Conservation (phyloP, 164 flowering plant genomes). For the Kalanchoe fedtschenkoi region DNA sequence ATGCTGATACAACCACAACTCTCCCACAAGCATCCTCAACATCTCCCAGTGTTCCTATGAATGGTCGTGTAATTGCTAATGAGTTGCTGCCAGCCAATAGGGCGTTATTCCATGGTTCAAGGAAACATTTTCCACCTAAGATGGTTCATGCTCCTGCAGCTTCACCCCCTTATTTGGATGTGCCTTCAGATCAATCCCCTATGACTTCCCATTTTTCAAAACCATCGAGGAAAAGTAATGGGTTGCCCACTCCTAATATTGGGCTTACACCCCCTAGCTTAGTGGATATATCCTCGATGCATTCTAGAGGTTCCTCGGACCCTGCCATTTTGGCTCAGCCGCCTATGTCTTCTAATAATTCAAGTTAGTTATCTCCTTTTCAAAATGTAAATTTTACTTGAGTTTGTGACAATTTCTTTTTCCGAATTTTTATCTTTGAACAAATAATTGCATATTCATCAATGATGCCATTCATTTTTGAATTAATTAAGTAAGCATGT, state of each 20-base stretch:
- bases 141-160: constrained; percentile 20
- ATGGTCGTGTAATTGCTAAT: constrained; percentile 19
- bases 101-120: constrained; percentile 20
- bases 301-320: constrained; percentile 22
- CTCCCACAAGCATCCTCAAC: constrained; percentile 13
- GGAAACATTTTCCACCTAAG: constrained; percentile 22
- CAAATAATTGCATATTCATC: background rate
- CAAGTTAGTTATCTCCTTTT: constrained; percentile 37
- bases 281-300: constrained; percentile 39
- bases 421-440: background rate
- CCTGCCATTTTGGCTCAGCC: constrained; percentile 64
- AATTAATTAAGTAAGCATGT: background rate
- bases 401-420: background rate
- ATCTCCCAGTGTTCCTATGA: constrained; percentile 17
- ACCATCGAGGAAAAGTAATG: constrained; percentile 37
- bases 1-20: constrained; percentile 19
- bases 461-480: background rate
- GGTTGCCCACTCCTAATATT: constrained; percentile 21
- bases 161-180: constrained; percentile 33
- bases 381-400: too few species aligned
- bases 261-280: constrained; percentile 21
- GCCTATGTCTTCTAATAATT: constrained; percentile 49
- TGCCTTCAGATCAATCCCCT: constrained; percentile 38
- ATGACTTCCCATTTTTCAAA: constrained; percentile 38
- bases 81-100: constrained; percentile 30